Evolutionary conservation across 2,329 filamentous ascomycete species (phyloP), one percentile per base, ranked within the genome.

Genomic region (Grosmannia serpens): DNA sequence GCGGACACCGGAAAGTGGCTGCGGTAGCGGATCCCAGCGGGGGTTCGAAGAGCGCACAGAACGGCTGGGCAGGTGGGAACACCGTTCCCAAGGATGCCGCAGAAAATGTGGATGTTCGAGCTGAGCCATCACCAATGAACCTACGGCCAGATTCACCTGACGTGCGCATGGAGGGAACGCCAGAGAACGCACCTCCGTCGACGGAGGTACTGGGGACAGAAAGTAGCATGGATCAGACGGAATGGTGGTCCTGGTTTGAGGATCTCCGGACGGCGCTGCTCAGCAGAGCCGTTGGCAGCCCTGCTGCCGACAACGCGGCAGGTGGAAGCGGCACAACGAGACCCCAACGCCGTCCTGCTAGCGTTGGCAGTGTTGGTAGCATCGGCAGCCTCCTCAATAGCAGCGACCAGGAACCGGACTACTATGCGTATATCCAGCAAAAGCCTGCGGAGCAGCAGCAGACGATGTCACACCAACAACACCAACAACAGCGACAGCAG

Each of bases 371-470:
- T 35, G 57, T 62, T 20, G 58, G 52, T 27, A 64, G 62, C 60
- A 64, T 64, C n/a, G 59, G 60, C 61, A 63, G 62, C 22, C 54
- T 64, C 53, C 54, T 64, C 9, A 64, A 64, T 27, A 56, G 54
- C 49, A 57, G 47, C 29, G 60, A 62, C 49, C 24, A 50, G 31
- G 59, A 61, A 44, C 62, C 62, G 3, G 55, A 61, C 33, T 55
- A 58, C 5, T 51, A 57, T n/a, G 26, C 51, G 5, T 63, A 63
- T 29, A 60, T 63, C 1, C 55, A 57, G 50, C 29, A 54, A 50
- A 49, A 53, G 20, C 41, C 41, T 17, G 20, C n/a, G 29, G 47
- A 57, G 15, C 47, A 56, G 47, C 55, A 41, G 46, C 44, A 50
- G 22, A n/a, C n/a, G n/a, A n/a, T n/a, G n/a, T n/a, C n/a, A n/a